These are phyloP conservation scores for Gaillardinia entomophila DNA, from an alignment of 805 yeast species.

Conservation along the genomic window DNA sequence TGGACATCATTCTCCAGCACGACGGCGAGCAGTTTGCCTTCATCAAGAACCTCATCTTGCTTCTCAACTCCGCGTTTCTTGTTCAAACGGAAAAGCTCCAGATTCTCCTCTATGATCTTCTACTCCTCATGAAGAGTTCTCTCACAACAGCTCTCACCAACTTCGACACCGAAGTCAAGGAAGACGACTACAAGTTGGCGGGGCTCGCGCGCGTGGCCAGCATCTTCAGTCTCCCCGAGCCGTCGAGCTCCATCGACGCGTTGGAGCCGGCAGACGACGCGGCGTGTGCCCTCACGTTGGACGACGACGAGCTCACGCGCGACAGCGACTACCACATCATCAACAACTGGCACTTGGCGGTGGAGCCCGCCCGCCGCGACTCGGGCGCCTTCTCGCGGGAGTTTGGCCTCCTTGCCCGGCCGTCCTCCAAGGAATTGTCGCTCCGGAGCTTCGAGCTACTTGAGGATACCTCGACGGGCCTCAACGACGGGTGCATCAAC, in stretches of 20 bases:
- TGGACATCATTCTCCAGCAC: conserved; percentile 35
- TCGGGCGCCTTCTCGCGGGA: conserved; percentile 15
- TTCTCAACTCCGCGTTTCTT: conserved; percentile 41
- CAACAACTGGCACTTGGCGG: conserved; percentile 20
- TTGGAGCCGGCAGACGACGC: conserved; percentile 7
- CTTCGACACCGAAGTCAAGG: not conserved
- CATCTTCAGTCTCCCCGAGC: conserved; percentile 26
- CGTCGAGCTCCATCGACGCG: conserved; percentile 13
- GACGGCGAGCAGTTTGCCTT: conserved; percentile 41
- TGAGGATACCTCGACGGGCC: conserved; percentile 22
- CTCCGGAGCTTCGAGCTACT: conserved; percentile 32
- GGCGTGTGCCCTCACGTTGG: conserved; percentile 12
- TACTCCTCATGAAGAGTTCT: conserved; percentile 45
- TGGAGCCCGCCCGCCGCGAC: conserved; percentile 9
- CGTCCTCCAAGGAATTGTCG: conserved; percentile 11
- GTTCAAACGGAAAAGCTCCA: conserved; percentile 39
- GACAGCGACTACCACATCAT: conserved; percentile 28
- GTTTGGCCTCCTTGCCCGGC: conserved; percentile 9
- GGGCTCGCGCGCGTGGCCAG: not conserved
- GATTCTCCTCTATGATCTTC: conserved; percentile 54
- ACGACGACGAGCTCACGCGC: conserved; percentile 23
- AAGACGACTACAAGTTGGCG: conserved; percentile 3
- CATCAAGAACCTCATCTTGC: conserved; percentile 39
- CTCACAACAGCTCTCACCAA: conserved; percentile 13
- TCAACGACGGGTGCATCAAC: conserved; percentile 30